phyloP scores from a whole-genome alignment of 192 early-diverging fungal species.

The Dimargaris verticillata region DNA sequence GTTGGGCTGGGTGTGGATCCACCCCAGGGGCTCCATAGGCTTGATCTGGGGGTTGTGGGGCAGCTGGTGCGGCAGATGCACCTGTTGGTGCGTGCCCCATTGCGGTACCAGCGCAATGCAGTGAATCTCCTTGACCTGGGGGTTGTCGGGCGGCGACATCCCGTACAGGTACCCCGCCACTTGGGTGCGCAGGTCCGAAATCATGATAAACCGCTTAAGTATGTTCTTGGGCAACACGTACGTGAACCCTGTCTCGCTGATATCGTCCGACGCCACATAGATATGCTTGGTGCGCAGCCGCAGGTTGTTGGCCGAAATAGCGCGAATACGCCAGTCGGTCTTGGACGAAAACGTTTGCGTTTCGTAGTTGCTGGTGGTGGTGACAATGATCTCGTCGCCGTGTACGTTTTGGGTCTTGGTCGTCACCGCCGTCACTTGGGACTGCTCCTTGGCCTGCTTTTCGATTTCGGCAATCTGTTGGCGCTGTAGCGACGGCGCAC shows the following conservation, averaged over 20 bases:
- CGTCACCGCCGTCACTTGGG: constrained; percentile 85
- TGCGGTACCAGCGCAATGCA: constrained; percentile 92
- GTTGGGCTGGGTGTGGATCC: constrained; percentile 95
- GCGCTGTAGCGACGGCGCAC: constrained; percentile 85
- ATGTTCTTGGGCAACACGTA: constrained; percentile 97
- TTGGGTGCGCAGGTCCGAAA: constrained; percentile 89
- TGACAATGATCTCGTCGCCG: constrained; percentile 97
- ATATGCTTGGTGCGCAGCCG: constrained; percentile 90
- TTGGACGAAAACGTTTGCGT: constrained; percentile 94
- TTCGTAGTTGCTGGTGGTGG: constrained; percentile 93
- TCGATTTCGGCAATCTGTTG: constrained; percentile 98
- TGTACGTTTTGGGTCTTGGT: constrained; percentile 94
- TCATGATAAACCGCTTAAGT: constrained; percentile 87
- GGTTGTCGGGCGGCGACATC: constrained; percentile 70
- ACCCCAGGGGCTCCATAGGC: constrained; percentile 90
- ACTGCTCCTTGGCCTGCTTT: constrained; percentile 84
- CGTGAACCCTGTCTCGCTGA: constrained; percentile 85
- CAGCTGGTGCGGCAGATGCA: constrained; percentile 73
- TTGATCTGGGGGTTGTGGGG: constrained; percentile 83
- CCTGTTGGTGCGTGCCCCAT: constrained; percentile 91
- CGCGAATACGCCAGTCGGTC: constrained; percentile 96
- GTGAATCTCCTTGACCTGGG: constrained; percentile 90
- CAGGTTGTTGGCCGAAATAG: constrained; percentile 92
- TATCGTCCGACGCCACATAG: constrained; percentile 90
- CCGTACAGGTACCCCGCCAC: constrained; percentile 92